Percentiles rank a stretch among this genome's conserved stretches.
phyloP scores from a whole-genome alignment of 495 filamentous ascomycete genomes.

The Penicillium flavigenum region DNA sequence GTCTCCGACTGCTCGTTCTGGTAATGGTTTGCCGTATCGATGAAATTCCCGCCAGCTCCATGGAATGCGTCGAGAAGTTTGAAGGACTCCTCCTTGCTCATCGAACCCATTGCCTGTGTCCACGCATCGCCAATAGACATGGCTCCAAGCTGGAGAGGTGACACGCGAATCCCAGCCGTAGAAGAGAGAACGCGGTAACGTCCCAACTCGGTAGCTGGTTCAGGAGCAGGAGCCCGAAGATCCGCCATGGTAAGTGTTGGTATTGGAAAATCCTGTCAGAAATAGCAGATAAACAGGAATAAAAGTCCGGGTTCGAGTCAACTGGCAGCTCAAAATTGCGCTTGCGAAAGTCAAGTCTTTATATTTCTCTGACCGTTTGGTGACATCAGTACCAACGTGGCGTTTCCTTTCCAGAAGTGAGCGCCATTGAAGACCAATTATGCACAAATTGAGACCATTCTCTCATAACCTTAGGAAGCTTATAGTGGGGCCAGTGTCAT shows the following conservation, averaged over 20 bases:
- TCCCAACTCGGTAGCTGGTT: conserved; percentile 49
- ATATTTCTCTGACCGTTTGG: too few species aligned
- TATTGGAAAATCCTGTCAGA: neutral
- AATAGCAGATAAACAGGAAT: neutral
- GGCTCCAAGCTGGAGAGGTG: conserved; percentile 55
- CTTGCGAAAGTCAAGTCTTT: too few species aligned
- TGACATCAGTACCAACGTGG: too few species aligned
- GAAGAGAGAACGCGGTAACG: conserved; percentile 56
- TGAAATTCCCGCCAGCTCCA: conserved; percentile 45
- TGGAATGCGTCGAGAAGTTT: conserved; percentile 48
- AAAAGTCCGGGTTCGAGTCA: neutral
- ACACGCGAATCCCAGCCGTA: conserved; percentile 54
- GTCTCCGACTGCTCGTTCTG: conserved; percentile 12
- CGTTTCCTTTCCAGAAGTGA: too few species aligned
- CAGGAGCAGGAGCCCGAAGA: conserved; percentile 26
- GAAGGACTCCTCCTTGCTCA: conserved; percentile 33
- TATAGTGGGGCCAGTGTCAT: neutral
- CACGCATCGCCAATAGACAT: conserved; percentile 57
- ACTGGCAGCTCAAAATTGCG: neutral
- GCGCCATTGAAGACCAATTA: neutral
- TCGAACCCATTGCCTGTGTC: conserved; percentile 43
- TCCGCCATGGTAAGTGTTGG: neutral
- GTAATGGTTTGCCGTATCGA: conserved; percentile 31
- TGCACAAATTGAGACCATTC: too few species aligned
- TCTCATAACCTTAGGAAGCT: too few species aligned